These are phyloP conservation scores for Mycena floridula DNA, from an alignment of 768 basidiomycete species.

Conservation along the genomic window DNA sequence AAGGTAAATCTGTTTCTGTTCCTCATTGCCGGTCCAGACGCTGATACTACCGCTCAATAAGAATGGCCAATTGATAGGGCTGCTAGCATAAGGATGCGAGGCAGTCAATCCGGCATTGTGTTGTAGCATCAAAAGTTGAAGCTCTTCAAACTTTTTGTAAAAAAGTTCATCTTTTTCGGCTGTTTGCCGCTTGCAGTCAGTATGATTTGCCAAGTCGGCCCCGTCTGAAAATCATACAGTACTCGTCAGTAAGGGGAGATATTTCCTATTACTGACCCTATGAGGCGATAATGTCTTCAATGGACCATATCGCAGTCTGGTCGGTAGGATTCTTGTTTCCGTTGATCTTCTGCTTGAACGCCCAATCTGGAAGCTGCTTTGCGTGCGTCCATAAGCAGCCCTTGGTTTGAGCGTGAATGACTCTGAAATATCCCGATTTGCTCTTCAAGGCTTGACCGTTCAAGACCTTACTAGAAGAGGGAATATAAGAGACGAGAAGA, in stretches of 20 bases:
- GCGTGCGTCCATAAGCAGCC: slow-evolving; percentile 93
- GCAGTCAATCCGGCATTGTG: slow-evolving; percentile 98
- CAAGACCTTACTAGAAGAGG: too few relatives aligned
- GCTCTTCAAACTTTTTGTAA: slow-evolving; percentile 90
- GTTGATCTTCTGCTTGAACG: slow-evolving; percentile 93
- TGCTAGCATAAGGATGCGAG: slow-evolving; percentile 94
- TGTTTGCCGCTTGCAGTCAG: slow-evolving; percentile 58
- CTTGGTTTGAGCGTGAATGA: slow-evolving; percentile 83
- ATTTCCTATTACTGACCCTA: too few relatives aligned
- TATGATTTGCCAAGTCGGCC: too few relatives aligned
- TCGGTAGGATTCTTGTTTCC: slow-evolving; percentile 91
- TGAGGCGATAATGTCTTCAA: slow-evolving; percentile 72
- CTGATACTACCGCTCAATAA: slow-evolving; percentile 91
- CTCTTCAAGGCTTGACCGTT: slow-evolving; percentile 87
- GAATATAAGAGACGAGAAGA: too few relatives aligned
- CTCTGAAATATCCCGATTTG: slow-evolving; percentile 88
- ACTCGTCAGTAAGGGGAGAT: too few relatives aligned
- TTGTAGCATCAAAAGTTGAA: slow-evolving; percentile 93
- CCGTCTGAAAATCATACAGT: too few relatives aligned
- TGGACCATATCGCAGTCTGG: slow-evolving; percentile 81
- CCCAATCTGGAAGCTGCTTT: slow-evolving; percentile 90
- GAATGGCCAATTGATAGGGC: slow-evolving; percentile 99
- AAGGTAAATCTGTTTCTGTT: slow-evolving; percentile 90
- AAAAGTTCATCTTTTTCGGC: slow-evolving; percentile 83
- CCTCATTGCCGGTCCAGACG: slow-evolving; percentile 91